Conservation (phyloP, 192 early-diverging fungal species). For the Linnemannia elongata region DNA sequence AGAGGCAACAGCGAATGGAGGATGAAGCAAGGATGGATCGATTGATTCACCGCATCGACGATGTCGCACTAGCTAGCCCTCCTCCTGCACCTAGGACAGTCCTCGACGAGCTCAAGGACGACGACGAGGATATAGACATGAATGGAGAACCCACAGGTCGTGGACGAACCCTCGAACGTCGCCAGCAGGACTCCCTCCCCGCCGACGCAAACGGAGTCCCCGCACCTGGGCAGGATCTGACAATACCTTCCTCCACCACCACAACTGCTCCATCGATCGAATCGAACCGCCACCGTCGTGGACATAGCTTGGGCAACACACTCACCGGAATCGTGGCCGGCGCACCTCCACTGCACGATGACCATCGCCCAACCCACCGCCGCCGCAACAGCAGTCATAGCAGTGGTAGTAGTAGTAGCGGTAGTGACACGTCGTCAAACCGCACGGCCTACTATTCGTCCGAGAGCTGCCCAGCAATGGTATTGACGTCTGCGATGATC, state of each 20-base stretch:
- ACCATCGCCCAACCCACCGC: not conserved
- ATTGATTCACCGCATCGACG: constrained; percentile 39
- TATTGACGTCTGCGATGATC: constrained; percentile 26
- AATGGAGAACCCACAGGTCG: not conserved
- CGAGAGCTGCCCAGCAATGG: constrained; percentile 23
- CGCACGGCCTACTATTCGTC: not conserved
- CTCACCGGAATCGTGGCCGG: not conserved
- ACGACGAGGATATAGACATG: constrained; percentile 8
- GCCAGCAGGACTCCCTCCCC: constrained; percentile 8
- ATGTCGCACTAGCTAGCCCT: constrained; percentile 15
- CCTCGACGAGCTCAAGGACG: constrained; percentile 26
- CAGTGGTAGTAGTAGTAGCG: not conserved
- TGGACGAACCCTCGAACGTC: not conserved
- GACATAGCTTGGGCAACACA: not conserved
- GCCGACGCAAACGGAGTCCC: not conserved
- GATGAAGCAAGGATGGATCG: constrained; percentile 2
- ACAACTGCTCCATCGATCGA: not conserved
- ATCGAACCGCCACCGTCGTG: constrained; percentile 2
- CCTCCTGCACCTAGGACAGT: not conserved
- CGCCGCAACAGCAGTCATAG: not conserved
- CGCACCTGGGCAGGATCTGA: constrained; percentile 5
- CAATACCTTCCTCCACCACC: not conserved
- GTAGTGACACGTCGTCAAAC: not conserved
- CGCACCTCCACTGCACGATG: not conserved
- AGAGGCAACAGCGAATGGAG: not conserved